Evolutionary conservation across 768 basidiomycete species (phyloP), one percentile per base, ranked within the genome.

Genomic region (Russula olivacea): DNA sequence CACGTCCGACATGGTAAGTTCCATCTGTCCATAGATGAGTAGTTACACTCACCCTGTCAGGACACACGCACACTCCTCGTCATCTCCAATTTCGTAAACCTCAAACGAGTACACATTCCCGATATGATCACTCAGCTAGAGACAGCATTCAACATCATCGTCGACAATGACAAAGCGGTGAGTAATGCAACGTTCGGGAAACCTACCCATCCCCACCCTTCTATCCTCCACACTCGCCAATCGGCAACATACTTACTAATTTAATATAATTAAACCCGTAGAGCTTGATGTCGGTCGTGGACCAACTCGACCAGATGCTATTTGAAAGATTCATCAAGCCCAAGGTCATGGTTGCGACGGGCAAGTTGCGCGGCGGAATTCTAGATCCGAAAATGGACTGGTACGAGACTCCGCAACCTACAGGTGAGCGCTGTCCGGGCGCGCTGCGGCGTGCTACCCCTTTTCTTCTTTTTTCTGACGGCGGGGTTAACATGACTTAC

Each of bases 391-490:
- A 81, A 36, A 91, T 98, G 81, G 92, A 98, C 71, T 99, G 97
- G 97, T 91, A 87, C 69, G 89, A 93, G 68, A 93, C 91, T 0
- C 86, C 89, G 4, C 93, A 96, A 70, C 97, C 97, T 4, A 89
- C 86, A 66, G 93, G 96, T 89, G 69, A 54, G 81, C 49, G 49
- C 51, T 49, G 8, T 51, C n/a, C 23, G 48, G 14, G 25, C 48
- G 48, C 48, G n/a, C 43, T 6, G 41, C 15, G 1, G 12, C 11
- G 8, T 25, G 12, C 48, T 21, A 1, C 8, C 5, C 19, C 30
- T 25, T 4, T 19, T 15, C 1, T 4, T 41, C 3, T 21, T 32
- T 30, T 51, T 12, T 15, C 19, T 15, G 25, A 49, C 34, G 28
- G 51, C 32, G 25, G 34, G n/a, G 28, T 30, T 47, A 6, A 25